phyloP scores from a whole-genome alignment of 139 green algal species.

The Pleodorina starrii region DNA sequence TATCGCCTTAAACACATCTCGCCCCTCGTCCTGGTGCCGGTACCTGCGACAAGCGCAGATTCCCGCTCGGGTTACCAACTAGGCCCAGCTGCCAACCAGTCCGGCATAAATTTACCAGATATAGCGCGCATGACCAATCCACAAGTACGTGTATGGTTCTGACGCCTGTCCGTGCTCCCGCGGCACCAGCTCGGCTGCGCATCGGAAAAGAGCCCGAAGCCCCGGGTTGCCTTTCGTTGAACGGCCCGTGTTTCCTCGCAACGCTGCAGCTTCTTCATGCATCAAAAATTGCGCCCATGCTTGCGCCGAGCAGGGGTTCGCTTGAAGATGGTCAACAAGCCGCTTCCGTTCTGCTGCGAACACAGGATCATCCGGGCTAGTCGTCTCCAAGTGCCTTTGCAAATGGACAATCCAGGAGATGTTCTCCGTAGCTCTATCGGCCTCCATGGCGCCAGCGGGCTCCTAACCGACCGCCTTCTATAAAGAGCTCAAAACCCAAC shows the following conservation, averaged over 20 bases:
- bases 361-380: neutral
- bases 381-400: constrained; percentile 39
- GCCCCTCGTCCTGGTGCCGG: constrained; percentile 81
- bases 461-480: neutral
- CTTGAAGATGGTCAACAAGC: constrained; percentile 62
- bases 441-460: neutral
- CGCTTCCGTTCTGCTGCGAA: constrained; percentile 26
- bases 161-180: constrained; percentile 68
- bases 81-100: too few relatives aligned
- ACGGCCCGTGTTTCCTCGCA: neutral
- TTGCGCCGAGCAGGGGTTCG: constrained; percentile 56
- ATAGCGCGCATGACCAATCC: constrained; percentile 82
- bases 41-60: constrained; percentile 50
- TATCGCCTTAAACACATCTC: constrained; percentile 91
- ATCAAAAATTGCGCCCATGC: constrained; percentile 73
- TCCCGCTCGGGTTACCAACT: too few relatives aligned
- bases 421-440: constrained; percentile 55
- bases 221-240: neutral
- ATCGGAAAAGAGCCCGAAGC: constrained; percentile 74
- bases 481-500: constrained; percentile 3
- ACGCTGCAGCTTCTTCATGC: constrained; percentile 61
- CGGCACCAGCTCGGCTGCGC: constrained; percentile 81
- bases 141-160: constrained; percentile 80
- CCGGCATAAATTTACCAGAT: constrained; percentile 80
- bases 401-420: constrained; percentile 52